phyloP scores from a whole-genome alignment of 2,329 filamentous ascomycete genomes.

The Pyrenochaeta sp. region DNA sequence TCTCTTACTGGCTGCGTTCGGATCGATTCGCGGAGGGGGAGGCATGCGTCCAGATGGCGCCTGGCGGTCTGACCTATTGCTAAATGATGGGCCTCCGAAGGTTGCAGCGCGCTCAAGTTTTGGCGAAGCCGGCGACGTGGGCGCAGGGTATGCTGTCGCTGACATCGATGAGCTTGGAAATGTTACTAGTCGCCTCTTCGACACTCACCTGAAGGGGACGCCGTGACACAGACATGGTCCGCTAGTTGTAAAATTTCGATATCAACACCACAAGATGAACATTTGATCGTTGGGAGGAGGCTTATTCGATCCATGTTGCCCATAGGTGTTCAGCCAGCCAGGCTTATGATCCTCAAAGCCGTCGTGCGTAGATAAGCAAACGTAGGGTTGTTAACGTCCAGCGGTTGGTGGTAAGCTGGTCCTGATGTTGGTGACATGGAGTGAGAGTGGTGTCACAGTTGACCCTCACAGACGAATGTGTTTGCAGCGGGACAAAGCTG shows the following conservation, averaged over 20 bases:
- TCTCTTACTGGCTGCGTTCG: slow-evolving; percentile 65
- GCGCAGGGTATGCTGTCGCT: slow-evolving; percentile 21
- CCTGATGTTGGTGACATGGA: slow-evolving; percentile 35
- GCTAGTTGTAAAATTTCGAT: slow-evolving; percentile 88
- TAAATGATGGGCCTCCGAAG: slow-evolving; percentile 39
- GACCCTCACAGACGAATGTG: slow-evolving; percentile 29
- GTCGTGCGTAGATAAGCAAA: slow-evolving; percentile 11
- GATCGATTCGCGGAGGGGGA: slow-evolving; percentile 64
- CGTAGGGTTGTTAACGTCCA: slow-evolving; percentile 20
- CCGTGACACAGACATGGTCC: slow-evolving; percentile 75
- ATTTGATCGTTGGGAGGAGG: slow-evolving; percentile 50
- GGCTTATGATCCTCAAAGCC: slow-evolving; percentile 10
- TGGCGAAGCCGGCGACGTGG: slow-evolving; percentile 18
- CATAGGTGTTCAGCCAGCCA: slow-evolving; percentile 20
- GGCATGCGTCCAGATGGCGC: slow-evolving; percentile 56
- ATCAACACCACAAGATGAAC: slow-evolving; percentile 58
- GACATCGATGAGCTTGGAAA: slow-evolving; percentile 19
- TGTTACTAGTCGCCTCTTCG: neutral
- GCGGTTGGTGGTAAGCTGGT: slow-evolving; percentile 24
- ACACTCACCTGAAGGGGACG: slow-evolving; percentile 55
- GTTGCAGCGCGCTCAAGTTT: slow-evolving; percentile 46
- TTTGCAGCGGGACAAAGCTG: slow-evolving; percentile 33
- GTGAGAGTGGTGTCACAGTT: slow-evolving; percentile 24
- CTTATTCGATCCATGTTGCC: slow-evolving; percentile 41
- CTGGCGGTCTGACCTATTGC: slow-evolving; percentile 33